Evolutionary conservation across 2,329 filamentous ascomycete genomes (phyloP), one percentile per base, ranked within the genome.

Genomic region (Raffaelea arxii): DNA sequence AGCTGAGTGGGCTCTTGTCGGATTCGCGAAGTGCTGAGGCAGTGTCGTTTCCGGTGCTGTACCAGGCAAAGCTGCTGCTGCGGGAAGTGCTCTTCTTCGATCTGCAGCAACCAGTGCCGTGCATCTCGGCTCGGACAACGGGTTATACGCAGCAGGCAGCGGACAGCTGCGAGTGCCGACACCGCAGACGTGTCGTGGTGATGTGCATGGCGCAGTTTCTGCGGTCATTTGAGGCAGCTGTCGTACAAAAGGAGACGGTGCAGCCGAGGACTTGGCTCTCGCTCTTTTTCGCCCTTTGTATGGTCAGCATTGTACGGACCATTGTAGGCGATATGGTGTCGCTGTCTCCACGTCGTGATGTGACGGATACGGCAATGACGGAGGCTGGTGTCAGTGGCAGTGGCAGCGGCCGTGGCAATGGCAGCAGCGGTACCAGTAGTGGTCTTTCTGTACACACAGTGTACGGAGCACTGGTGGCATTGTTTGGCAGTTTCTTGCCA

Each of bases 291-390:
- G 71, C 76, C 12, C 58, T 80, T 18, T 78, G 75, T 56, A 71
- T 80, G n/a, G 77, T 80, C 54, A 78, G 74, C 55, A 64, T 75
- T 24, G 66, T 72, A 19, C 69, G 70, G 42, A 74, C 74, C 1
- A 65, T 80, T 2, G 59, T 78, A 5, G 62, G 70, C 16, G 72
- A 77, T 46, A 61, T 73, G 27, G 61, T 64, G 21, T 61, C 64
- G 23, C 24, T 54, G 53, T 12, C 49, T 49, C 55, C n/a, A 52
- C 59, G 22, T 55, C 59, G 43, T 9, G 25, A 23, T 18, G n/a
- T 5, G 19, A 18, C 16, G 14, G 16, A 50, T 51, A 27, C 55
- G 22, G 48, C 58, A 4, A 54, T 60, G n/a, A 53, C 60, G 11
- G n/a, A 58, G 6, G 32, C 32, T 10, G 27, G 30, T 37, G 39